Evolutionary conservation across 164 flowering plant genomes (phyloP).

Genomic region (Houttuynia cordata): DNA sequence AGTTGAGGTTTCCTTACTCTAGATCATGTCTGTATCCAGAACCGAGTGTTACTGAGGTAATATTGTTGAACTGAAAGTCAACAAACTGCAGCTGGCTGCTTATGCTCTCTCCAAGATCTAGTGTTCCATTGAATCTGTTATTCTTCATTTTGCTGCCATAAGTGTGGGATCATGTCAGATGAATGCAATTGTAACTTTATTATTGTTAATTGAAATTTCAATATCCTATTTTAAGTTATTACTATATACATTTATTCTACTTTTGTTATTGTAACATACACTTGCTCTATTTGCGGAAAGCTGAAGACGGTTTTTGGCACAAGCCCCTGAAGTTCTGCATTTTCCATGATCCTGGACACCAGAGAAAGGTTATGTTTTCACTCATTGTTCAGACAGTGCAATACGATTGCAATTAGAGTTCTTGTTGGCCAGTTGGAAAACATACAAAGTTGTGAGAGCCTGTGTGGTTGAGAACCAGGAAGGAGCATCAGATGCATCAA

Average conservation of each 20-base stretch:
- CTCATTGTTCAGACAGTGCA: conserved; percentile 1
- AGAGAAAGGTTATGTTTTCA: background rate
- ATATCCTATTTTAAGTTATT: background rate
- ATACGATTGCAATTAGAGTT: background rate
- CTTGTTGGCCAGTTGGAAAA: conserved; percentile 1
- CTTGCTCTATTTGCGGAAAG: conserved; percentile 56
- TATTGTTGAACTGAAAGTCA: conserved; percentile 62
- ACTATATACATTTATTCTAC: conserved; percentile 13
- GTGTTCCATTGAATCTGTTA: conserved; percentile 48
- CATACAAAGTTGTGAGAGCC: conserved; percentile 84
- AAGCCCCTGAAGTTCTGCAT: conserved; percentile 49
- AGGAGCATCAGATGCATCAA: conserved; percentile 58
- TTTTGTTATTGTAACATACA: background rate
- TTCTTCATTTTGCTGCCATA: conserved; percentile 52
- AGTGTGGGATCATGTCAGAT: background rate
- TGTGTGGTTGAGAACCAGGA: conserved; percentile 66
- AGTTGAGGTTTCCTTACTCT: conserved; percentile 33
- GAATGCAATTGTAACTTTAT: too few relatives aligned
- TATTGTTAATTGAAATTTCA: background rate
- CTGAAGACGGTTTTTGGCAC: conserved; percentile 49
- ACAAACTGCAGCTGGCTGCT: conserved; percentile 52
- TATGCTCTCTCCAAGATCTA: conserved; percentile 48
- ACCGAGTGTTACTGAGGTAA: conserved; percentile 30
- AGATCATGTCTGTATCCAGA: conserved; percentile 38
- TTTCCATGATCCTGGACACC: conserved; percentile 44